phyloP scores from a whole-genome alignment of 2,329 filamentous ascomycete species.

The Calycina marina region DNA sequence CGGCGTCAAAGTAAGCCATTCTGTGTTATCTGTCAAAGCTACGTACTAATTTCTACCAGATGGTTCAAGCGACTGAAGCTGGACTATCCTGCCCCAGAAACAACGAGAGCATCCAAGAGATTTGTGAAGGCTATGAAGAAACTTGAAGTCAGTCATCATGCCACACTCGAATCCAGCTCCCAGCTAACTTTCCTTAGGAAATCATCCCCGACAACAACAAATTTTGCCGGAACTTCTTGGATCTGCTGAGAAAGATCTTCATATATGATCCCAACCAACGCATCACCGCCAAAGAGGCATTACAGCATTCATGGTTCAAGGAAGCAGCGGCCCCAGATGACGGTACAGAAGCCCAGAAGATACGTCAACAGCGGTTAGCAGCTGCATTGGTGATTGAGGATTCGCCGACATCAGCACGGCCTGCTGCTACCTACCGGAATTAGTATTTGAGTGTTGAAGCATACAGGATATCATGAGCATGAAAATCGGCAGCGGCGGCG shows the following conservation, averaged over 20 bases:
- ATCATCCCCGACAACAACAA: constrained; percentile 45
- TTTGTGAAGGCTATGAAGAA: constrained; percentile 63
- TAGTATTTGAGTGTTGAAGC: neutral
- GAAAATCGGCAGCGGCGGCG: no score
- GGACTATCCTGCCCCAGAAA: constrained; percentile 50
- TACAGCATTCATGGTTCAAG: constrained; percentile 55
- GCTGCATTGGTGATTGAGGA: constrained; percentile 6
- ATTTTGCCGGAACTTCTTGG: constrained; percentile 48
- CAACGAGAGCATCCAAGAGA: constrained; percentile 46
- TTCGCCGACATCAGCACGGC: constrained; percentile 5
- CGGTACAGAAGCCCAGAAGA: constrained; percentile 53
- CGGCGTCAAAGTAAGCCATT: constrained; percentile 45
- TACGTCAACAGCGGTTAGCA: constrained; percentile 27
- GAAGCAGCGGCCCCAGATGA: constrained; percentile 49
- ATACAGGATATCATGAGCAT: neutral
- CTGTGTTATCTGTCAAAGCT: neutral
- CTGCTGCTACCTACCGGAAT: constrained; percentile 17
- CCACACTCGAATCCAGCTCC: neutral
- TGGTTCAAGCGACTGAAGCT: constrained; percentile 53
- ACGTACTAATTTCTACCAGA: constrained; percentile 28
- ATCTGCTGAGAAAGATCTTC: constrained; percentile 51
- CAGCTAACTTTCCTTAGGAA: constrained; percentile 32
- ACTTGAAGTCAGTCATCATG: constrained; percentile 35
- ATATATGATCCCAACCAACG: constrained; percentile 51
- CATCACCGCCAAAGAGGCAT: constrained; percentile 51